phyloP scores from a whole-genome alignment of 345 rosid genomes.

The Populus alba region DNA sequence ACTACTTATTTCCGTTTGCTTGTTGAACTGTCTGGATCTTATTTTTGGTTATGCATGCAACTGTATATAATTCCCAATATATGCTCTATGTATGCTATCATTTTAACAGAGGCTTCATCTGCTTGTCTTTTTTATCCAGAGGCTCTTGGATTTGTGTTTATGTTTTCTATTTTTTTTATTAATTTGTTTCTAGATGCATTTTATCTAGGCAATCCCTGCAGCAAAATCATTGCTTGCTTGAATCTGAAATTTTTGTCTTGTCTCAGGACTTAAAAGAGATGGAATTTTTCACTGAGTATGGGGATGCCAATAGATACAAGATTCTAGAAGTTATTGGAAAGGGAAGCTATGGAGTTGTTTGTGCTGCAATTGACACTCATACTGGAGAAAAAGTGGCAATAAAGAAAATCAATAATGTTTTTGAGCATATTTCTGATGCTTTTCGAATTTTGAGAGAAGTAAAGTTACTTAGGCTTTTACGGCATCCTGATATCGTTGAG shows the following conservation, averaged over 20 bases:
- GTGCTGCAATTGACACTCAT: conserved; percentile 93
- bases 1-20: no score
- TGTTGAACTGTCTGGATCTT: no score
- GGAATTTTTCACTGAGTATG: conserved; percentile 93
- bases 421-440: conserved; percentile 89
- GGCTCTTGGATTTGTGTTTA: background rate
- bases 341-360: conserved; percentile 98
- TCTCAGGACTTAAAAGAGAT: conserved; percentile 63
- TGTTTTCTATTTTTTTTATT: background rate
- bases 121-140: background rate
- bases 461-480: conserved; percentile 79
- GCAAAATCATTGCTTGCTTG: background rate
- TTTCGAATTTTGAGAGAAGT: conserved; percentile 86
- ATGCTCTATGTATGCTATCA: background rate
- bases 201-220: background rate
- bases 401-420: conserved; percentile 84
- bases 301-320: conserved; percentile 87
- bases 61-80: background rate
- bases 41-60: no score
- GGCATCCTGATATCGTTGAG: conserved; percentile 94
- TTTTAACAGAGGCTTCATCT: background rate
- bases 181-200: background rate
- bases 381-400: conserved; percentile 93
- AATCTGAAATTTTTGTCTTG: background rate
- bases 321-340: conserved; percentile 88